These are phyloP conservation scores for Scolecobasidium constrictum DNA, from an alignment of 2,329 filamentous ascomycete genomes.

Conservation along the genomic window DNA sequence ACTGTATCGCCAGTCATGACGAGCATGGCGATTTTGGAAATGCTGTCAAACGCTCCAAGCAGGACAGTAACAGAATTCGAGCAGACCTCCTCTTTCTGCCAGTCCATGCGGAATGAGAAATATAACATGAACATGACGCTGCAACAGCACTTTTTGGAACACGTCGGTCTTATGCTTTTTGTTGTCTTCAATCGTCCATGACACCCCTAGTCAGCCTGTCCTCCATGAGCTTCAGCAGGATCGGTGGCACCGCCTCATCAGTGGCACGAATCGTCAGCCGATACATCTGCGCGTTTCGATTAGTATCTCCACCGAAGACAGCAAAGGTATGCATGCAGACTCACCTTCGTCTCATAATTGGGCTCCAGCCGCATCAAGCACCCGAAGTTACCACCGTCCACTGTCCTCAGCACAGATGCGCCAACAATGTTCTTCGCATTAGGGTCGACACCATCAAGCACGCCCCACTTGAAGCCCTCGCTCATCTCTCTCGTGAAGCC, in stretches of 20 bases:
- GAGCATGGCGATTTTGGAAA: too few relatives aligned
- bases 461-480: conserved; percentile 79
- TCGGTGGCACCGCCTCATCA: conserved; percentile 73
- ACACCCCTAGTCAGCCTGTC: conserved; percentile 56
- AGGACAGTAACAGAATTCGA: too few relatives aligned
- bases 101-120: too few relatives aligned
- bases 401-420: conserved; percentile 74
- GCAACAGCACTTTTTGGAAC: too few relatives aligned
- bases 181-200: conserved; percentile 16
- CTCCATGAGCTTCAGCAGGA: conserved; percentile 79
- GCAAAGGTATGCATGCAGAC: conserved; percentile 20
- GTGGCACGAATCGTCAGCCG: conserved; percentile 89
- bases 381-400: conserved; percentile 79
- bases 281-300: conserved; percentile 61
- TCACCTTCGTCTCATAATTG: conserved; percentile 82
- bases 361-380: conserved; percentile 90
- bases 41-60: too few relatives aligned
- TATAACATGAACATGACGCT: too few relatives aligned
- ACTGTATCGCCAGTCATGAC: too few relatives aligned
- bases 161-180: too few relatives aligned
- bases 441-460: conserved; percentile 77
- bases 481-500: conserved; percentile 63
- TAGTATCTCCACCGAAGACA: neutral
- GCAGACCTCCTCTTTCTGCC: too few relatives aligned
- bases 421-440: conserved; percentile 92